Evolutionary conservation across 2,329 filamentous ascomycete species (phyloP), one percentile per base, ranked within the genome.

Genomic region (Westerdykella aurantiaca): DNA sequence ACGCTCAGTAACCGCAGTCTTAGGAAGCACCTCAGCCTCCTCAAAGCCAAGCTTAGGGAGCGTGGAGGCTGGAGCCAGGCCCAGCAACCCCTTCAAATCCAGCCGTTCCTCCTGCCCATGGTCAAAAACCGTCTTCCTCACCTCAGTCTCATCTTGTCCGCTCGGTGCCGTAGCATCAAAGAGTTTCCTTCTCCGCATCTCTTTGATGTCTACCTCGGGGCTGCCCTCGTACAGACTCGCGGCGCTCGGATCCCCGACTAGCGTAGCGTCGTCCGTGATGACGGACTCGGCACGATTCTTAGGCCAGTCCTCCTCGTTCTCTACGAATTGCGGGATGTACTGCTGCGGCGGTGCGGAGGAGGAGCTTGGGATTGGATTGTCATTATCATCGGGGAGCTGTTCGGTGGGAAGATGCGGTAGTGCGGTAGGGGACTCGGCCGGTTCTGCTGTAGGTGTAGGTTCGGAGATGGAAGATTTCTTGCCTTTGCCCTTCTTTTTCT

Each of bases 281-380:
- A 55, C 33, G 1, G 59, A 60, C 29, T 55, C 58, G 1, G 52
- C 44, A 5, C 48, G 53, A 29, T 57, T 53, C 39, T 57, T 56
- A 3, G 38, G 46, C 62, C 62, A 66, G 4, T 61, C 57, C 10
- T 61, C 54, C 44, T 66, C 61, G 21, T 64, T 57, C 5, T 62
- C 57, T 11, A 58, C 47, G 31, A 63, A 64, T 1, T 53, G 58
- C 0, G 58, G 60, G 9, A 57, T 39, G 40, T 52, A 52, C 13
- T 51, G 51, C 12, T 21, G 18, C 3, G 18, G 18, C 6, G 18
- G 18, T 21, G 18, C 18, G 18, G 53, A 48, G 0, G 25, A 29
- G 11, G 46, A 43, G 21, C 48, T 43, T 14, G 46, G 34, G 10
- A 53, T 21, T 6, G 37, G 22, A 18, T 22, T 21, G 6, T 12